phyloP scores from a whole-genome alignment of 352 stramenopile genomes.

The Nothophytophthora sp. region DNA sequence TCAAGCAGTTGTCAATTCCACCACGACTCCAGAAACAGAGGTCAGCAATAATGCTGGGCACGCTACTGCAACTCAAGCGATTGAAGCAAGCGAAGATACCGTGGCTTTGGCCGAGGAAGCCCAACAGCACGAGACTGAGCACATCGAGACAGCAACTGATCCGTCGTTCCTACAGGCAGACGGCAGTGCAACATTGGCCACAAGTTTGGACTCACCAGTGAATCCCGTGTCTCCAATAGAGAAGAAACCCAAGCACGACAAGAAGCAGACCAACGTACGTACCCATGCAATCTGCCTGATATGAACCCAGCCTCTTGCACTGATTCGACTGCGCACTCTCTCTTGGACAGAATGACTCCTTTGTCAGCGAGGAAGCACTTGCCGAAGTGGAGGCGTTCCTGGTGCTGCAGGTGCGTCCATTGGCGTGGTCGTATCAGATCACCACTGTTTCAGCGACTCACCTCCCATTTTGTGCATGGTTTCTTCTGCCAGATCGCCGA shows the following conservation, averaged over 20 bases:
- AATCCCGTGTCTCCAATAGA: not conserved
- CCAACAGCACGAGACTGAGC: not conserved
- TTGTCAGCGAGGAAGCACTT: slow-evolving; percentile 26
- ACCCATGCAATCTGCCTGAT: not conserved
- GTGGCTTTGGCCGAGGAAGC: not conserved
- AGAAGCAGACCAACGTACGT: slow-evolving; percentile 16
- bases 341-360: slow-evolving; percentile 28
- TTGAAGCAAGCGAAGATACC: not conserved
- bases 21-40: not conserved
- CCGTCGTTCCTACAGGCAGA: too few relatives aligned
- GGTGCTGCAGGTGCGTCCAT: slow-evolving; percentile 30
- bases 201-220: not conserved
- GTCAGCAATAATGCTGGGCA: not conserved
- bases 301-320: not conserved
- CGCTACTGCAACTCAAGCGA: not conserved
- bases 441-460: not conserved
- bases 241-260: slow-evolving; percentile 17
- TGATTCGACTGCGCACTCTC: slow-evolving; percentile 9
- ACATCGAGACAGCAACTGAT: not conserved
- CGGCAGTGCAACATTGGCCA: not conserved
- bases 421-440: not conserved
- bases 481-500: slow-evolving; percentile 41
- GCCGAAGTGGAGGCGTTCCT: slow-evolving; percentile 35
- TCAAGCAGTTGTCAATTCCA: slow-evolving; percentile 4
- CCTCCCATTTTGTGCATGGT: not conserved